Conservation (phyloP, 352 stramenopile species). For the Phytophthora melonis region DNA sequence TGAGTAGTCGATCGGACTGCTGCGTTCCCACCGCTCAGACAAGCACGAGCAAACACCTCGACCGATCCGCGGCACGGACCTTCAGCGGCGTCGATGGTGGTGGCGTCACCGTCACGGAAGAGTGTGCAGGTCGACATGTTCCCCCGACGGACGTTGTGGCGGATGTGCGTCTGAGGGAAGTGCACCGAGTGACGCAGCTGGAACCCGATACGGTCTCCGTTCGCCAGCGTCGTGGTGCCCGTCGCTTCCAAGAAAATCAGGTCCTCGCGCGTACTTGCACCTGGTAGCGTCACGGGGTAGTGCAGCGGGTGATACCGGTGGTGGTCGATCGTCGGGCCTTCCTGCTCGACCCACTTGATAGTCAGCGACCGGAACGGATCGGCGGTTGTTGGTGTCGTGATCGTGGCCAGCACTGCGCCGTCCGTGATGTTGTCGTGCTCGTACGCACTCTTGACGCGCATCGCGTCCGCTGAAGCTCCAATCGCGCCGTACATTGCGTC, state of each 20-base stretch:
- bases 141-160: constrained; percentile 46
- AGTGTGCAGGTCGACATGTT: constrained; percentile 66
- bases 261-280: constrained; percentile 56
- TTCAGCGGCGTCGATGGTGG: constrained; percentile 31
- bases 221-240: constrained; percentile 50
- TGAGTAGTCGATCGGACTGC: constrained; percentile 42
- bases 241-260: constrained; percentile 67
- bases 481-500: constrained; percentile 72
- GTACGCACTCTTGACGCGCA: constrained; percentile 63
- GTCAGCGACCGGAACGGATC: constrained; percentile 64
- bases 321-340: constrained; percentile 40
- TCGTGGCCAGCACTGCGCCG: constrained; percentile 57
- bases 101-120: constrained; percentile 52
- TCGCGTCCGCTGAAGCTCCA: constrained; percentile 43
- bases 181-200: constrained; percentile 75
- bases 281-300: constrained; percentile 44
- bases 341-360: constrained; percentile 71
- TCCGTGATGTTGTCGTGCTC: constrained; percentile 55
- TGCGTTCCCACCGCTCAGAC: constrained; percentile 42
- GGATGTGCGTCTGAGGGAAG: constrained; percentile 51
- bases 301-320: constrained; percentile 50
- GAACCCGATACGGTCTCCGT: constrained; percentile 67
- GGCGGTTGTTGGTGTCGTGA: constrained; percentile 44
- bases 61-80: constrained; percentile 31
- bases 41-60: constrained; percentile 43